These are phyloP conservation scores for Cyberlindnera saturnus DNA, from an alignment of 805 yeast species.

Conservation along the genomic window DNA sequence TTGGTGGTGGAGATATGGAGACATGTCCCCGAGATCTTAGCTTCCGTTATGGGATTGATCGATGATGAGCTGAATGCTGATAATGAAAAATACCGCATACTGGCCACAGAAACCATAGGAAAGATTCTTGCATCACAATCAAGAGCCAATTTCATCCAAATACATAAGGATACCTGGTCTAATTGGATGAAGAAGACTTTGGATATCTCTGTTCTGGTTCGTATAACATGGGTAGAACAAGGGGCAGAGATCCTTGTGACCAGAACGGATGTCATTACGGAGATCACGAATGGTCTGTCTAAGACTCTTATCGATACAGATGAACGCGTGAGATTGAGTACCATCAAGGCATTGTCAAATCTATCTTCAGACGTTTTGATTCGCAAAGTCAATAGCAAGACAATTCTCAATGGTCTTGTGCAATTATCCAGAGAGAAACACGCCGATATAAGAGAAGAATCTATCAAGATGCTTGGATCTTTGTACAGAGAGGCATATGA, in stretches of 20 bases:
- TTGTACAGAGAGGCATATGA: conserved; percentile 45
- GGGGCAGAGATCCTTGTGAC: conserved; percentile 40
- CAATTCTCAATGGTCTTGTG: conserved; percentile 47
- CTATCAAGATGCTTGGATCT: conserved; percentile 48
- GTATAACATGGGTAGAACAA: conserved; percentile 66
- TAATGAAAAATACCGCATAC: conserved; percentile 49
- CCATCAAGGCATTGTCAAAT: conserved; percentile 46
- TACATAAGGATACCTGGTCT: conserved; percentile 55
- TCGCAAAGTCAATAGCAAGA: conserved; percentile 37
- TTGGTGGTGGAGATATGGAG: conserved; percentile 69
- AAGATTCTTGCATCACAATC: conserved; percentile 46
- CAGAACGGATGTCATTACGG: conserved; percentile 42
- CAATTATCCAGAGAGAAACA: conserved; percentile 71
- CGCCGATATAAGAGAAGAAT: conserved; percentile 52
- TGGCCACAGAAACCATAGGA: conserved; percentile 74
- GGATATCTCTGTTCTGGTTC: conserved; percentile 59
- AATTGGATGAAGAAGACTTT: conserved; percentile 72
- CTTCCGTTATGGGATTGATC: conserved; percentile 69
- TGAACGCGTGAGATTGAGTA: conserved; percentile 60
- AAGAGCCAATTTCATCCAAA: conserved; percentile 49
- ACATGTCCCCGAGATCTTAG: conserved; percentile 65
- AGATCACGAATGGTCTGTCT: conserved; percentile 50
- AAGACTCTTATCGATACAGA: conserved; percentile 72
- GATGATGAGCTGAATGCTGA: conserved; percentile 78
- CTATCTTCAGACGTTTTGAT: conserved; percentile 44